phyloP scores from a whole-genome alignment of 306 rosid genomes.

The Glycine tomentella region DNA sequence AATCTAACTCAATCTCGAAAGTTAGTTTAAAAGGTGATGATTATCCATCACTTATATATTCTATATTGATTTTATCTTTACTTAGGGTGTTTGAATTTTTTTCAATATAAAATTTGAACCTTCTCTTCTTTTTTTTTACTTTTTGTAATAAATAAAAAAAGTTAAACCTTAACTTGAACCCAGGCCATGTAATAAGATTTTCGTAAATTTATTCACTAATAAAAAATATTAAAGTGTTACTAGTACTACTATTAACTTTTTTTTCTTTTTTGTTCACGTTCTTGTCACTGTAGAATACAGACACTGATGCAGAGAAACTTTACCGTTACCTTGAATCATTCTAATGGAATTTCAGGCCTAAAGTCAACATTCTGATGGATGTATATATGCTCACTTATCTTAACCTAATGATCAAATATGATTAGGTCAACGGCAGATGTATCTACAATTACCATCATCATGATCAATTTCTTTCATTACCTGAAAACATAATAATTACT shows the following conservation, averaged over 20 bases:
- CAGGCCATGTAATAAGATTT: not conserved
- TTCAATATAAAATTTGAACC: too few species aligned
- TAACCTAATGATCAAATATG: constrained; percentile 17
- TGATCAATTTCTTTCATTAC: constrained; percentile 25
- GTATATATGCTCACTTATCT: too few species aligned
- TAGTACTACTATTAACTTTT: not conserved
- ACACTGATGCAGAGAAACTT: not conserved
- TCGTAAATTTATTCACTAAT: not conserved
- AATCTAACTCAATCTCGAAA: too few species aligned
- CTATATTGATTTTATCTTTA: too few species aligned
- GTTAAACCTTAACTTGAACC: not conserved
- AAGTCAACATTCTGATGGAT: constrained; percentile 50
- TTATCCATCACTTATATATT: too few species aligned
- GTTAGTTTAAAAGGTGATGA: too few species aligned
- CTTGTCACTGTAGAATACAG: not conserved
- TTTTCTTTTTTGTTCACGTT: not conserved
- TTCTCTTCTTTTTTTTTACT: too few species aligned
- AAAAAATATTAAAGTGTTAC: not conserved
- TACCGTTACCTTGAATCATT: constrained; percentile 47
- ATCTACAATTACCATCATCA: constrained; percentile 45
- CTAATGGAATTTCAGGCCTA: constrained; percentile 40
- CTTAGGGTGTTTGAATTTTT: too few species aligned
- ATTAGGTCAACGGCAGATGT: constrained; percentile 26
- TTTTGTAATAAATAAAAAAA: too few species aligned
- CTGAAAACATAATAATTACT: constrained; percentile 41